Evolutionary conservation across 805 yeast species (phyloP), one percentile per base, ranked within the genome.

Genomic region (Clavispora carvajalis): DNA sequence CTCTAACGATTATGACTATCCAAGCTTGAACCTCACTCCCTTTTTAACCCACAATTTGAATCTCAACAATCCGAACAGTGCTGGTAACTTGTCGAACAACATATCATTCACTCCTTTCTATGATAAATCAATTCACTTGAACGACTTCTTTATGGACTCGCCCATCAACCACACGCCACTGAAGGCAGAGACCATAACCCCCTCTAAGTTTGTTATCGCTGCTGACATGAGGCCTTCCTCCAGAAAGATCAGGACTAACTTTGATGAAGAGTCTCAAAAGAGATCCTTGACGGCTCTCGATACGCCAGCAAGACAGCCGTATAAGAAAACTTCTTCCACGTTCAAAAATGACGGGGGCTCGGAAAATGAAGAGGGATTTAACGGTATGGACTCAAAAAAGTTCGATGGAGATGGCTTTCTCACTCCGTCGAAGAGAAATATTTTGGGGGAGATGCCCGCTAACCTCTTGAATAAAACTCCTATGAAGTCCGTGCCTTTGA

Each of bases 61-160:
- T 33, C 40, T 55, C 36, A 54, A 52, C 39, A 43, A 53, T 39
- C 52, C 54, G 40, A 44, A 48, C 37, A 54, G 52, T 41, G 49
- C 47, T 31, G 43, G 46, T 29, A 38, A 43, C 40, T 34, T 41
- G 21, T 45, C 61, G 34, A 55, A 51, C 34, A 59, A 56, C 36
- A 42, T 47, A 13, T 40, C 33, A 36, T 57, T 67, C 42, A 69
- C 74, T n/a, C 74, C 74, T 3, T 65, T 62, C 44, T 68, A 65
- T 46, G 73, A 68, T 40, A 67, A 64, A 47, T 58, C 70, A 3
- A 53, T 66, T 41, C 73, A 64, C 41, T 50, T 68, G 33, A 53
- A 68, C 6, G 74, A 69, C 47, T 68, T 69, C 38, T 68, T 67
- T 49, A 67, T 66, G 60, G 74, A 69, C 39, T 59, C 69, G n/a